Evolutionary conservation across 2,329 filamentous ascomycete species (phyloP), one percentile per base, ranked within the genome.

Genomic region (Phialemoniopsis sp.): DNA sequence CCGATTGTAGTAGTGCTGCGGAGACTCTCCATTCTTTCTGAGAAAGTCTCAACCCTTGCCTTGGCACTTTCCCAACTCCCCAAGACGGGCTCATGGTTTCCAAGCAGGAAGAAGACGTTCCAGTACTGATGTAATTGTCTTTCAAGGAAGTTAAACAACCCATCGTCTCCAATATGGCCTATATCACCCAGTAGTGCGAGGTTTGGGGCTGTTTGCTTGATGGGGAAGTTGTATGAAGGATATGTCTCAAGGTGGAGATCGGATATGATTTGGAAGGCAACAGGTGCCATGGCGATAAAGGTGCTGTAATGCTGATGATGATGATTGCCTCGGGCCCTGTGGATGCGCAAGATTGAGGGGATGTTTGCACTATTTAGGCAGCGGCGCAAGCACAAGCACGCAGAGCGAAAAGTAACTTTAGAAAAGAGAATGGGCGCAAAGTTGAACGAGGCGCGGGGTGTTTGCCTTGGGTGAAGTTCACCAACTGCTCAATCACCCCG

Each of bases 141-240:
- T 30, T 55, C 50, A 8, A 73, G 52, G 45, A 72, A 73, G 5
- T 40, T 15, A 38, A 67, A 62, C 40, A 66, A 62, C 4, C 53
- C 54, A 17, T 61, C 52, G 43, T 72, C 63, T 17, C 57, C 56
- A 31, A 64, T 54, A 37, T 66, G 57, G 21, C 68, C 69, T 37
- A 74, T 65, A 44, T 74, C 70, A 13, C 71, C 70, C 3, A 73
- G 58, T 3, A 76, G 63, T 4, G 68, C 68, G 3, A 75, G 58
- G 40, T 67, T 62, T 7, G 66, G 62, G 7, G 66, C 60, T 34
- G 52, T 56, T 5, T 62, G 60, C 2, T 51, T 41, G 33, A 73
- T 61, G 7, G 54, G 38, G 45, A 67, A 73, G 32, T 65, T 54
- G 45, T 72, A 73, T 30, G 59, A 55, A 34, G 50, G 39, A 10